These are phyloP conservation scores for Linnemannia schmuckeri DNA, from an alignment of 192 early-diverging fungal genomes.

Conservation along the genomic window DNA sequence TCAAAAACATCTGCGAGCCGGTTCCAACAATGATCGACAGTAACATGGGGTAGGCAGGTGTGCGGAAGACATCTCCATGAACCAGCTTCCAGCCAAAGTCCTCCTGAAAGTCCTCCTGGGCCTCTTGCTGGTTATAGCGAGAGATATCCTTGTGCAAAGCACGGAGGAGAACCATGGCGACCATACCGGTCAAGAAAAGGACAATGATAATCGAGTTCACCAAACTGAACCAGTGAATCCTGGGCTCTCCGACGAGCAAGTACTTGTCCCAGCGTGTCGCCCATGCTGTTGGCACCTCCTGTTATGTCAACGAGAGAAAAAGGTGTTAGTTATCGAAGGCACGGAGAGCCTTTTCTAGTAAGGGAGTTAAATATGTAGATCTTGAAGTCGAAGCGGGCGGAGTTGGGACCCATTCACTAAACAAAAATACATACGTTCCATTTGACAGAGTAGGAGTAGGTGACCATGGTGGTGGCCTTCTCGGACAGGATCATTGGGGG, in stretches of 20 bases:
- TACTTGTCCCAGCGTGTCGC: constrained; percentile 92
- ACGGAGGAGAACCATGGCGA: constrained; percentile 89
- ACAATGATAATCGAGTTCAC: constrained; percentile 96
- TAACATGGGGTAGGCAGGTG: constrained; percentile 79
- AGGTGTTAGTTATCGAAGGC: neutral
- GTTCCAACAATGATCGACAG: constrained; percentile 88
- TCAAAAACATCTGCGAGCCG: constrained; percentile 84
- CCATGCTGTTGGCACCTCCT: constrained; percentile 75
- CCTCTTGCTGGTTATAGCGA: constrained; percentile 84
- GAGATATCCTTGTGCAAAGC: constrained; percentile 94
- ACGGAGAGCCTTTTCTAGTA: neutral
- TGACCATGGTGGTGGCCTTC: constrained; percentile 47
- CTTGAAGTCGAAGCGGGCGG: neutral
- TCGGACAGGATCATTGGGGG: constrained; percentile 17
- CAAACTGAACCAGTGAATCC: constrained; percentile 96
- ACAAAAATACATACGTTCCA: constrained; percentile 64
- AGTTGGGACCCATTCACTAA: neutral
- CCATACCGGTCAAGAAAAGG: constrained; percentile 91
- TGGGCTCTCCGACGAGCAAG: constrained; percentile 87
- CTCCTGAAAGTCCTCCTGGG: constrained; percentile 84
- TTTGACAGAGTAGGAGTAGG: constrained; percentile 74
- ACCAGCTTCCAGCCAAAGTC: constrained; percentile 99
- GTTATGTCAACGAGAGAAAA: neutral
- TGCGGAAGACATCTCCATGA: constrained; percentile 98
- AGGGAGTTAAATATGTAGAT: neutral